A percentile compares a stretch with the other conserved stretches of the same genome.
These are phyloP conservation scores for Aspergillus cejpii DNA, from an alignment of 2,329 filamentous ascomycete species.

Conservation along the genomic window DNA sequence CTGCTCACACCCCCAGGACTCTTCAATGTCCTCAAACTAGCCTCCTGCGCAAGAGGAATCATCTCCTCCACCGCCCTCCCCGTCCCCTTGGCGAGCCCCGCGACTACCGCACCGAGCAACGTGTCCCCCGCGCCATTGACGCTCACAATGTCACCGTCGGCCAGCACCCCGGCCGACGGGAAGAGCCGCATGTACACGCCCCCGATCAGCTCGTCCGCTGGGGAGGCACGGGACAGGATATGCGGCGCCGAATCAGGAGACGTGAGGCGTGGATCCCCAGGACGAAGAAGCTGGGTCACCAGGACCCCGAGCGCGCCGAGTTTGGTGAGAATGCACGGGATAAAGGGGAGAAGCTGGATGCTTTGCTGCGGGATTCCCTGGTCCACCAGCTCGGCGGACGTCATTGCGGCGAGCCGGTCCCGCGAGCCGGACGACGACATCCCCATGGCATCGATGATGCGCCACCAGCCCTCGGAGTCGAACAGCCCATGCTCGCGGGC, in stretches of 20 bases:
- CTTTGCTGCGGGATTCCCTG: slow-evolving; percentile 75
- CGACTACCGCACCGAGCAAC: slow-evolving; percentile 77
- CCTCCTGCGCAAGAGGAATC: slow-evolving; percentile 73
- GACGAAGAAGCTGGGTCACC: slow-evolving; percentile 61
- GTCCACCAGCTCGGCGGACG: slow-evolving; percentile 62
- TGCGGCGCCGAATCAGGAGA: slow-evolving; percentile 59
- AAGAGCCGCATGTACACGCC: slow-evolving; percentile 80
- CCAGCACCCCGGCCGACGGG: slow-evolving; percentile 58
- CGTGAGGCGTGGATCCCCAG: slow-evolving; percentile 61
- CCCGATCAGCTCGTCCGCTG: slow-evolving; percentile 56
- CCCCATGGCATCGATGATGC: slow-evolving; percentile 68
- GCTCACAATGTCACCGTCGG: slow-evolving; percentile 62
- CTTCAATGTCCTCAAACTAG: slow-evolving; percentile 69
- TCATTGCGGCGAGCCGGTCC: slow-evolving; percentile 64
- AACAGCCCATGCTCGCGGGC: slow-evolving; percentile 63
- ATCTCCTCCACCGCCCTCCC: slow-evolving; percentile 50
- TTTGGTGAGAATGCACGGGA: slow-evolving; percentile 79
- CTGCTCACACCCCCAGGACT: slow-evolving; percentile 62
- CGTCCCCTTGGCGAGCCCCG: slow-evolving; percentile 59
- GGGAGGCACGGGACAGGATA: slow-evolving; percentile 60
- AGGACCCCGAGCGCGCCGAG: slow-evolving; percentile 70
- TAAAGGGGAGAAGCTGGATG: slow-evolving; percentile 79
- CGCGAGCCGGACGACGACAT: slow-evolving; percentile 61
- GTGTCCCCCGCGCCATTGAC: slow-evolving; percentile 96
- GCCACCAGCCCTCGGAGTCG: slow-evolving; percentile 68